Base-by-base conservation (phyloP, 768 basidiomycete species). In the Mycena filopes region DNA sequence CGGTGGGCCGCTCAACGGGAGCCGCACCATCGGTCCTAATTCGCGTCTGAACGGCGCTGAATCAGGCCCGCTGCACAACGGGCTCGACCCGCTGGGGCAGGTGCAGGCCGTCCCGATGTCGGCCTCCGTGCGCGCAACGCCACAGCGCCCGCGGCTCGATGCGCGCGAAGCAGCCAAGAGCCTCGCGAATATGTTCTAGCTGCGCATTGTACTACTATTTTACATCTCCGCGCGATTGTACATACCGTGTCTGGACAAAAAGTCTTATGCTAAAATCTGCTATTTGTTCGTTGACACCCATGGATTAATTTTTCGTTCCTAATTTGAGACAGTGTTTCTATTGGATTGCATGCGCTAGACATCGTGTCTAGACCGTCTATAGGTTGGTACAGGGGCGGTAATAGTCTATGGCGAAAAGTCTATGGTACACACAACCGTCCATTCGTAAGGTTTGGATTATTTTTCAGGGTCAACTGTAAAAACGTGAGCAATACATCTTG, bases 141-240 rank as follows among this genome's bases (percentile, higher is more conserved):
- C 91, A 16, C 87, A 87, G 41, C 80, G 93, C 69, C 87, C 90
- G 46, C 82, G 91, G 71, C 76, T 97, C 71, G 96, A 98, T 75
- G 90, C 95, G 12, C 83, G 90, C 72, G 90, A 94, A 72, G 93
- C 93, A 16, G 94, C 93, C 21, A 93, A 93, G 74, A 96, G 95
- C 76, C 83, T 96, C 60, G 94, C 94, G 9, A 96, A 95, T 73
- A 91, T 93, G 90, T 93, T 94, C 74, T 94, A 79, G 53, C 23
- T 29, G 31, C 21, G 16, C 29, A 15, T 13, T 26, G 25, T 56
- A 48, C 10, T 56, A 63, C 21, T 33, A 49, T 21, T 49, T 41
- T 40, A 21, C 36, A 20, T 33, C 29, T 51, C 25, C 25, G n/a
- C 54, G 33, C 48, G 45, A 25, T 55, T 55, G 60, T 62, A 62